A percentile compares a stretch with the other conserved stretches of the same genome.
phyloP scores from a whole-genome alignment of 2,329 filamentous ascomycete genomes.

The Calonectria ilicicola region DNA sequence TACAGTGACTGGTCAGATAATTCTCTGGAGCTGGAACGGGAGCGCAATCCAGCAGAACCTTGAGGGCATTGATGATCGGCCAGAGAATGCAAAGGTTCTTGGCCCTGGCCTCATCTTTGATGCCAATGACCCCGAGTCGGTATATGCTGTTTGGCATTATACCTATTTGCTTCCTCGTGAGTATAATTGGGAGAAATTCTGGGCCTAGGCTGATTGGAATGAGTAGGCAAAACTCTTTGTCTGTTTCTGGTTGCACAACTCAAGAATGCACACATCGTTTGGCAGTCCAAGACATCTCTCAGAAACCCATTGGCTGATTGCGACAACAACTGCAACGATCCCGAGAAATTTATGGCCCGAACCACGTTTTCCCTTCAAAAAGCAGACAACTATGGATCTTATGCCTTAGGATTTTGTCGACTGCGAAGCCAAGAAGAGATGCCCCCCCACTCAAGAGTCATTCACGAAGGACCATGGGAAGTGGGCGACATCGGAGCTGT shows the following conservation, averaged over 20 bases:
- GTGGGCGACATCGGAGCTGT: slow-evolving; percentile 28
- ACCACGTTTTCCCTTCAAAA: slow-evolving; percentile 21
- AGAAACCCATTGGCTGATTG: slow-evolving; percentile 23
- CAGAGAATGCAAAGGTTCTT: slow-evolving; percentile 9
- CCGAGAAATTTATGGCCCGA: neutral
- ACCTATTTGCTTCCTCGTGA: slow-evolving; percentile 14
- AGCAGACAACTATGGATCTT: slow-evolving; percentile 31
- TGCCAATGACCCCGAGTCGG: slow-evolving; percentile 29
- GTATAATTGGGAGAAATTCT: neutral
- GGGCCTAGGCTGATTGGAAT: neutral
- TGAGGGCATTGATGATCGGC: slow-evolving; percentile 6
- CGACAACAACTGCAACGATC: neutral
- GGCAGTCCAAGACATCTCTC: slow-evolving; percentile 18
- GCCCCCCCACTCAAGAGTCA: neutral
- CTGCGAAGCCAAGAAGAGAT: neutral
- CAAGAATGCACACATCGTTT: slow-evolving; percentile 8
- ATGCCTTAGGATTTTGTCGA: slow-evolving; percentile 27
- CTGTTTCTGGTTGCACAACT: slow-evolving; percentile 31
- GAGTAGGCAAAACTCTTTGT: slow-evolving; percentile 5
- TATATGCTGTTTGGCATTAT: slow-evolving; percentile 30
- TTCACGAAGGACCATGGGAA: slow-evolving; percentile 14
- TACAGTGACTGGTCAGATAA: slow-evolving; percentile 32
- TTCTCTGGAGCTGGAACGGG: slow-evolving; percentile 39
- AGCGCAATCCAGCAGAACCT: slow-evolving; percentile 31
- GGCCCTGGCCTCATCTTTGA: slow-evolving; percentile 38